Conservation (phyloP, 495 filamentous ascomycete species). For the Tetracladium marchalianum region DNA sequence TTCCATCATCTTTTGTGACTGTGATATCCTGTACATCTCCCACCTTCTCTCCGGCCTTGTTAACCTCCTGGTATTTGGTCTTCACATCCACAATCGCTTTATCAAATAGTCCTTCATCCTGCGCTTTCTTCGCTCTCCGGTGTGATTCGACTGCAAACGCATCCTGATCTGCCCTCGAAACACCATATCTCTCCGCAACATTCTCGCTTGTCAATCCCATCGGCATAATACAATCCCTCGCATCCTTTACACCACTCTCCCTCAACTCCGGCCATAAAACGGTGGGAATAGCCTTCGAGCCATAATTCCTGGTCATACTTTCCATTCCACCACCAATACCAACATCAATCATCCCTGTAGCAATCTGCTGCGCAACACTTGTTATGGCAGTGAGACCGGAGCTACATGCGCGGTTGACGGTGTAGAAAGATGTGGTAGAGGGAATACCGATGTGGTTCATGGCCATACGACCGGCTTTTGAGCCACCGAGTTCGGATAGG, state of each 20-base stretch:
- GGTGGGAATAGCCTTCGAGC: conserved; percentile 67
- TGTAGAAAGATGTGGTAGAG: conserved; percentile 64
- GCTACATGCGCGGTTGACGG: conserved; percentile 79
- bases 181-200: conserved; percentile 66
- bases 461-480: conserved; percentile 87
- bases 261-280: conserved; percentile 68
- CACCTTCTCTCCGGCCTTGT: conserved; percentile 47
- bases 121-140: conserved; percentile 57
- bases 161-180: conserved; percentile 72
- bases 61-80: conserved; percentile 53
- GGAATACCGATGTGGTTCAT: conserved; percentile 73
- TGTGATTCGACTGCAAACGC: conserved; percentile 70
- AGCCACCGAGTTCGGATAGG: conserved; percentile 80
- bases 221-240: conserved; percentile 79
- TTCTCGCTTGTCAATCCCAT: conserved; percentile 95
- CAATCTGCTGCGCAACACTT: conserved; percentile 58
- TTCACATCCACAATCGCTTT: conserved; percentile 70
- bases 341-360: conserved; percentile 58
- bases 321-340: conserved; percentile 89
- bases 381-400: conserved; percentile 69
- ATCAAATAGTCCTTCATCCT: conserved; percentile 58
- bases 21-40: conserved; percentile 37
- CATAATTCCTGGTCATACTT: conserved; percentile 89
- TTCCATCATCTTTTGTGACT: conserved; percentile 72
- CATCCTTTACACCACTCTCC: conserved; percentile 54